Percentiles rank a stretch among this genome's conserved stretches.
These are phyloP conservation scores for Dactylellina sp. DNA, from an alignment of 2,329 filamentous ascomycete genomes.

Conservation along the genomic window DNA sequence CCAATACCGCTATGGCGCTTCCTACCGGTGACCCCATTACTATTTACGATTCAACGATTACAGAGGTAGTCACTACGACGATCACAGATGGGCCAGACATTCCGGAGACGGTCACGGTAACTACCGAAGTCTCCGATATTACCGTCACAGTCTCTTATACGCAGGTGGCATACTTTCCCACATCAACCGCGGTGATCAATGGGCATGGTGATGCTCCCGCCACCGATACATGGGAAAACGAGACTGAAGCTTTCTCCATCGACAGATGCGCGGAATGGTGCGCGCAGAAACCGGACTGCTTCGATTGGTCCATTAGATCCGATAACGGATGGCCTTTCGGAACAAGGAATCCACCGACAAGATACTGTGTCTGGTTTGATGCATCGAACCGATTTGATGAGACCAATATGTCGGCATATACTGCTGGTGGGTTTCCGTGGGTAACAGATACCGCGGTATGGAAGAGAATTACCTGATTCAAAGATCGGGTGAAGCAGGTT, in stretches of 20 bases:
- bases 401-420: slow-evolving; percentile 10
- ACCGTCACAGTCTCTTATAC: slow-evolving; percentile 25
- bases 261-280: slow-evolving; percentile 32
- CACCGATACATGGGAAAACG: slow-evolving; percentile 10
- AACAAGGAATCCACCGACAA: slow-evolving; percentile 24
- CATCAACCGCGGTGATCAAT: slow-evolving; percentile 14
- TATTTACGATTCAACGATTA: slow-evolving; percentile 8
- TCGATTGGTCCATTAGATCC: slow-evolving; percentile 26
- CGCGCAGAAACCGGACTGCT: slow-evolving; percentile 28
- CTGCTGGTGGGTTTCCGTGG: slow-evolving; percentile 20
- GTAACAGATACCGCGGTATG: slow-evolving; percentile 34
- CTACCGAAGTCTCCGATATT: not conserved
- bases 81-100: not conserved
- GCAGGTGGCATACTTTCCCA: slow-evolving; percentile 26
- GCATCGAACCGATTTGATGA: slow-evolving; percentile 9
- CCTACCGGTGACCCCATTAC: slow-evolving; percentile 4
- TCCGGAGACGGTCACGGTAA: slow-evolving; percentile 3
- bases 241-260: slow-evolving; percentile 27
- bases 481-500: not conserved
- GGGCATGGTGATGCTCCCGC: slow-evolving; percentile 26
- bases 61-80: not conserved
- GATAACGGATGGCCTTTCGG: slow-evolving; percentile 32
- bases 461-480: slow-evolving; percentile 5
- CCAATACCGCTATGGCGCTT: not conserved
- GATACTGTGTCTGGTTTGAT: slow-evolving; percentile 34